These are phyloP conservation scores for Farysia itapuensis DNA, from an alignment of 1,284 basidiomycete species.

Conservation along the genomic window DNA sequence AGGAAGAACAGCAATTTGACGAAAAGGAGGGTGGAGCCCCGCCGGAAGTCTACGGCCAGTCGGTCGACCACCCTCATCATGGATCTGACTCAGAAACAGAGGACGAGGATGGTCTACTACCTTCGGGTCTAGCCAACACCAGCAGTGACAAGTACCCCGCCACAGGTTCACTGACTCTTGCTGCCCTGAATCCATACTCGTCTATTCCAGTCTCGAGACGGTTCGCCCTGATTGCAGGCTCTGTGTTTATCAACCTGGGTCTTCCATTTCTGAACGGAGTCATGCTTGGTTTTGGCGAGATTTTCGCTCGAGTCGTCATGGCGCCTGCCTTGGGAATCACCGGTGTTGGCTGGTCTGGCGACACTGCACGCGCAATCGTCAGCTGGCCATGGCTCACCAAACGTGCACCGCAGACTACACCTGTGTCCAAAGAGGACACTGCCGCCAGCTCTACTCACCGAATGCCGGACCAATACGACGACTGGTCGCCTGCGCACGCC, in stretches of 20 bases:
- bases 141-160: conserved; percentile 19
- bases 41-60: conserved; percentile 1
- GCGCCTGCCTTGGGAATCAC: conserved; percentile 56
- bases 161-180: conserved; percentile 50
- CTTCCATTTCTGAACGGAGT: conserved; percentile 95
- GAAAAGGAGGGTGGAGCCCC: conserved; percentile 19
- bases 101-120: conserved; percentile 4
- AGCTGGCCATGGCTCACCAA: conserved; percentile 14
- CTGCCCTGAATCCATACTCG: conserved; percentile 43
- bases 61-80: background rate
- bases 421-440: too few species aligned
- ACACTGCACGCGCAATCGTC: conserved; percentile 22
- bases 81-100: conserved; percentile 1
- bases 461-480: conserved; percentile 3
- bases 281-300: conserved; percentile 97
- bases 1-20: conserved; percentile 12
- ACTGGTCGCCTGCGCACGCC: too few species aligned
- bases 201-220: conserved; percentile 33
- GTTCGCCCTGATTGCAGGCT: conserved; percentile 67
- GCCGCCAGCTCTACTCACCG: background rate
- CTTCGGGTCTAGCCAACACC: conserved; percentile 1
- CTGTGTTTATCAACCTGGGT: conserved; percentile 85
- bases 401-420: too few species aligned
- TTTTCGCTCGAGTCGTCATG: conserved; percentile 86
- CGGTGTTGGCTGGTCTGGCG: conserved; percentile 22